These are phyloP conservation scores for Eutrema salsugineum DNA, from an alignment of 441 rosid genomes.

Conservation along the genomic window DNA sequence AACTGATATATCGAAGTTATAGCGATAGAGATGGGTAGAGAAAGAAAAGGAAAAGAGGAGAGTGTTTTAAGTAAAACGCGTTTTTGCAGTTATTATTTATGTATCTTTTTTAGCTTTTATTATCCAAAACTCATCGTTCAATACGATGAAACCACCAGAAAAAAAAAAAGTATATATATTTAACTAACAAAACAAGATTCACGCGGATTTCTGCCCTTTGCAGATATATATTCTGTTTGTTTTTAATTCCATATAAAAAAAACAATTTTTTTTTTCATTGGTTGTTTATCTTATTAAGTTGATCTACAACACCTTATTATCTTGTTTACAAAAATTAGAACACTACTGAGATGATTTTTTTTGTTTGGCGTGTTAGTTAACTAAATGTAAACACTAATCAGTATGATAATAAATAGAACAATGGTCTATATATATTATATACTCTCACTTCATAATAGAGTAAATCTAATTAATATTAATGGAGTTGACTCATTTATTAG, in stretches of 20 bases:
- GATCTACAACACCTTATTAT: background rate
- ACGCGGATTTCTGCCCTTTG: slow-evolving; percentile 9
- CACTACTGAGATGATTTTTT: too few species aligned
- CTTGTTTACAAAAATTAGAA: too few species aligned
- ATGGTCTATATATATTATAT: too few species aligned
- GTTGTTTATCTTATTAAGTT: background rate
- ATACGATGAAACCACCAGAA: slow-evolving; percentile 11
- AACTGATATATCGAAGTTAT: background rate
- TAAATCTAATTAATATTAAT: too few species aligned
- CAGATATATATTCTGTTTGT: background rate
- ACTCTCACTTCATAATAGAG: background rate
- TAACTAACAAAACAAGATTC: background rate
- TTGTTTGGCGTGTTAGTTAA: background rate
- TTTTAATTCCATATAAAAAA: background rate
- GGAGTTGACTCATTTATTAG: too few species aligned
- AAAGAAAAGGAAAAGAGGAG: background rate
- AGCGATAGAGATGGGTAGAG: background rate
- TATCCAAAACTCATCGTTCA: background rate
- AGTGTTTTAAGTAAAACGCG: slow-evolving; percentile 18
- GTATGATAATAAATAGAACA: too few species aligned
- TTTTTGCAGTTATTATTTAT: slow-evolving; percentile 11
- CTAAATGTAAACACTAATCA: background rate
- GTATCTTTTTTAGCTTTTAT: background rate
- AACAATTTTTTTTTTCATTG: background rate
- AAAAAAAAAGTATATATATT: background rate